phyloP scores from a whole-genome alignment of 495 filamentous ascomycete species.

The Saxophila tyrrhenica region DNA sequence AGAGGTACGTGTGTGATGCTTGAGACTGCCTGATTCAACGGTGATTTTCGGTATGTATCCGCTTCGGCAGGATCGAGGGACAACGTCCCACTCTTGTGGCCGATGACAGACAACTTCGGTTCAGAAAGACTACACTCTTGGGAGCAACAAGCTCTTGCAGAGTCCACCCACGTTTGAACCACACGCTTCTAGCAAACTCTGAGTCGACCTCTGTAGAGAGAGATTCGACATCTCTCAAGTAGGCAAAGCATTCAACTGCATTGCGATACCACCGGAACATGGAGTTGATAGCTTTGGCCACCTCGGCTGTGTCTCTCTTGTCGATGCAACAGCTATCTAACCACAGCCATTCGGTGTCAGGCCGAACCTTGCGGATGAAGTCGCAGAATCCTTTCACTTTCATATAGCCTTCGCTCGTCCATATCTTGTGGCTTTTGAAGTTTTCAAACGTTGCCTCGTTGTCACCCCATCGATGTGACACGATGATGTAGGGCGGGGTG shows the following conservation, averaged over 20 bases:
- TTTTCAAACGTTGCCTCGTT: neutral
- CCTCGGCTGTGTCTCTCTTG: neutral
- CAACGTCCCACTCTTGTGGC: neutral
- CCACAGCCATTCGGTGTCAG: neutral
- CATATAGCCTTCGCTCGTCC: neutral
- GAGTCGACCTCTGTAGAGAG: neutral
- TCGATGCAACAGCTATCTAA: neutral
- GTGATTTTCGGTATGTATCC: neutral
- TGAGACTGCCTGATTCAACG: neutral
- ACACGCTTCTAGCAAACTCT: neutral
- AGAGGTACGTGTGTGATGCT: neutral
- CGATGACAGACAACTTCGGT: neutral
- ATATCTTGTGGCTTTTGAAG: neutral
- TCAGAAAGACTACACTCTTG: conserved; percentile 1
- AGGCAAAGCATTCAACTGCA: conserved; percentile 1
- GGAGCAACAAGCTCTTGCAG: conserved; percentile 13
- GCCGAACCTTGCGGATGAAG: neutral
- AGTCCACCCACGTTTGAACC: conserved; percentile 2
- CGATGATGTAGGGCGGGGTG: neutral
- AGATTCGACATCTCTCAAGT: neutral
- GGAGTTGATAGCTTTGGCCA: neutral
- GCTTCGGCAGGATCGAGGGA: neutral
- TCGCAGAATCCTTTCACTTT: neutral
- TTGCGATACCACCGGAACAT: conserved; percentile 3
- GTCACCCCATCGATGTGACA: neutral